These are phyloP conservation scores for Trichoderma arundinaceum DNA, from an alignment of 2,329 filamentous ascomycete genomes.

Conservation along the genomic window DNA sequence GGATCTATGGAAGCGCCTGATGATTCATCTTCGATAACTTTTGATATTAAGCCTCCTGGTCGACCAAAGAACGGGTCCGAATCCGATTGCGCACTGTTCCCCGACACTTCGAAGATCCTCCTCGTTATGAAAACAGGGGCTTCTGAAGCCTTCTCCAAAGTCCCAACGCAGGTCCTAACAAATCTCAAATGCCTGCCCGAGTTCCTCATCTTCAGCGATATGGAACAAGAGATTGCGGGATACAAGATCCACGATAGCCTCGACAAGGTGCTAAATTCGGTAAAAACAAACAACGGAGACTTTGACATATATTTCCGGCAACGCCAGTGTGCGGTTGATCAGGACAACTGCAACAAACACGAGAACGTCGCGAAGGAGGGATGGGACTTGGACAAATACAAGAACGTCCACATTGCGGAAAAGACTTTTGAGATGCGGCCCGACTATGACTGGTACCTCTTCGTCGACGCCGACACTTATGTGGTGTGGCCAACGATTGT, in stretches of 20 bases:
- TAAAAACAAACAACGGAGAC: slow-evolving; percentile 53
- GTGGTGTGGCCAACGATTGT: slow-evolving; percentile 59
- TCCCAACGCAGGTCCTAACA: slow-evolving; percentile 62
- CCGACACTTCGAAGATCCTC: slow-evolving; percentile 53
- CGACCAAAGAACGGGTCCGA: slow-evolving; percentile 22
- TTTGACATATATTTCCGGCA: slow-evolving; percentile 57
- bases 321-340: slow-evolving; percentile 52
- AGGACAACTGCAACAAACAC: slow-evolving; percentile 51
- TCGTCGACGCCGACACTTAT: slow-evolving; percentile 65
- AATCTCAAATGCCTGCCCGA: slow-evolving; percentile 56
- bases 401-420: slow-evolving; percentile 65
- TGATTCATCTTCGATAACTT: neutral
- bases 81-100: slow-evolving; percentile 47
- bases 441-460: slow-evolving; percentile 63
- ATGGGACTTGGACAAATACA: slow-evolving; percentile 67
- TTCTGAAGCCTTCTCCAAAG: slow-evolving; percentile 56
- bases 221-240: slow-evolving; percentile 55
- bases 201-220: slow-evolving; percentile 64
- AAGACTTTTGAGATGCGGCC: slow-evolving; percentile 58
- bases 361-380: slow-evolving; percentile 42
- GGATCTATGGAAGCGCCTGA: neutral
- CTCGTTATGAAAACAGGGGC: slow-evolving; percentile 65
- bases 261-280: slow-evolving; percentile 50
- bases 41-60: neutral
- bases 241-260: slow-evolving; percentile 54